phyloP scores from a whole-genome alignment of 345 rosid genomes.

The Rhizophora apiculata region DNA sequence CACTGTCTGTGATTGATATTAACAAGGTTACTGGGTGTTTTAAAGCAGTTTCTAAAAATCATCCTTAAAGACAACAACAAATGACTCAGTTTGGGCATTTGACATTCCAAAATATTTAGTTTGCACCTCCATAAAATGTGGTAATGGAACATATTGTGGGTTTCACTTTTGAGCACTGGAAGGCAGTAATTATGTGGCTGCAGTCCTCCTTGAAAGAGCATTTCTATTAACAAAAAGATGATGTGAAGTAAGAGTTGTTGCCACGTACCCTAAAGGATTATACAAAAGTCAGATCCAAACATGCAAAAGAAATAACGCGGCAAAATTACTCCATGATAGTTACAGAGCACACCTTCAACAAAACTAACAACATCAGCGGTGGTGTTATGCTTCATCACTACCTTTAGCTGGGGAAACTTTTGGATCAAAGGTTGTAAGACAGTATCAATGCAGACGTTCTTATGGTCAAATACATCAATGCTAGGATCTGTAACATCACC shows the following conservation, averaged over 20 bases:
- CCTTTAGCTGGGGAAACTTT: constrained; percentile 67
- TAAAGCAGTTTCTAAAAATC: no score
- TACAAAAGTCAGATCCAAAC: constrained; percentile 4
- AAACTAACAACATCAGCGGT: constrained; percentile 79
- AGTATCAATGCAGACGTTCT: constrained; percentile 78
- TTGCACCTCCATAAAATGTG: neutral
- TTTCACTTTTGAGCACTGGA: constrained; percentile 91
- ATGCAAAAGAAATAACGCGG: neutral
- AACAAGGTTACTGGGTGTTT: no score
- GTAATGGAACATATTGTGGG: constrained; percentile 48
- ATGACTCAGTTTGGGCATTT: no score
- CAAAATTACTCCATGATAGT: neutral
- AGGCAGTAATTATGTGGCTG: constrained; percentile 94
- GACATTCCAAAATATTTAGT: neutral
- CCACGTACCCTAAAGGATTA: constrained; percentile 50
- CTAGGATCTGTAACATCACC: constrained; percentile 90
- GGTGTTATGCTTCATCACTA: constrained; percentile 94
- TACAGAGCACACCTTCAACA: constrained; percentile 56
- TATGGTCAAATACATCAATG: constrained; percentile 86
- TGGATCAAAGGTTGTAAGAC: constrained; percentile 66
- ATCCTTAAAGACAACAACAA: no score
- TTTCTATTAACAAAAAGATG: constrained; percentile 92
- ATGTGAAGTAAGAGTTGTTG: constrained; percentile 93
- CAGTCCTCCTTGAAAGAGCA: constrained; percentile 88
- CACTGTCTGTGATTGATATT: no score